Evolutionary conservation across 441 rosid genomes (phyloP), one percentile per base, ranked within the genome.

Genomic region (Biscutella laevigata): DNA sequence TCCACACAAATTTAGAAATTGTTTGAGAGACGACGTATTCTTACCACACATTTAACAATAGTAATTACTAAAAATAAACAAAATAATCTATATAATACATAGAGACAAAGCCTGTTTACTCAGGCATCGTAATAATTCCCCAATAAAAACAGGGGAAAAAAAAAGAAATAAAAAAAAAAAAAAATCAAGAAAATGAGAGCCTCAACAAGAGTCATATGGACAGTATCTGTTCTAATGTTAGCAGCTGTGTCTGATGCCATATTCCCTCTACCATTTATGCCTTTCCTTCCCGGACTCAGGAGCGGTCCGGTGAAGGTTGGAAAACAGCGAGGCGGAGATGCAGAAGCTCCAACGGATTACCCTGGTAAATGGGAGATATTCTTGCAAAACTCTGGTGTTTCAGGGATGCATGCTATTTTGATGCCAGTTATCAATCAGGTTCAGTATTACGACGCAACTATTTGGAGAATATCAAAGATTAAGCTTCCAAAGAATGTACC

Each of bases 401-500:
- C 95, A 0, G 86, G 80, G 2, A 89, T 86, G 95, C 95, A 89
- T 39, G 34, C 80, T 4, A 68, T 83, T 16, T 61, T 89, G 55
- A 74, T 86, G 62, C 95, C 95, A 1, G 59, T 74, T 20, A 53
- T 59, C 43, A 64, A 80, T 59, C 72, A 78, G 70, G 85, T 69
- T n/a, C 58, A 83, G 51, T 83, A 74, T 77, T 86, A 74, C 13
- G 95, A 89, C 27, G 77, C 95, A 26, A 86, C 95, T 1, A 69
- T 82, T 47, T 77, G 85, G 79, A 78, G 69, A 58, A 66, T 71
- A 0, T 86, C 95, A 4, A 47, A 53, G 26, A 22, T 83, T 7
- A 34, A 24, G 19, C 10, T 83, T 53, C 76, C 84, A 21, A 52
- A 51, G 0, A 55, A 53, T 3, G 32, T 62, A 2, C 69, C 67